Evolutionary conservation across 139 green algal species (phyloP).

Genomic region (Zygnema cylindricum): DNA sequence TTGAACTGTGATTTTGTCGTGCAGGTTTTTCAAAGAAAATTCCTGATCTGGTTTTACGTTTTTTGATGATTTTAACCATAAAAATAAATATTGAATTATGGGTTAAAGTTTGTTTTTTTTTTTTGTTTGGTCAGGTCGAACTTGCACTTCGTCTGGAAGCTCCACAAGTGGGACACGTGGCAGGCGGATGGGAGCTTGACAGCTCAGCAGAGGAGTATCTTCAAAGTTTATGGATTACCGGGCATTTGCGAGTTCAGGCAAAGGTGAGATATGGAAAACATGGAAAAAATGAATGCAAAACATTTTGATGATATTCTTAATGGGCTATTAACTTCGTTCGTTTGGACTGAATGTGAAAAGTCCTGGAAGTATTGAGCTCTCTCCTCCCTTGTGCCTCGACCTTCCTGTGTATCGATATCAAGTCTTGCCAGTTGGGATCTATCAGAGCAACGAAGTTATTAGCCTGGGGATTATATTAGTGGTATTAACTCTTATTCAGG

Average conservation of each 20-base stretch:
- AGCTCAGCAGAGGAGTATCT: conserved; percentile 22
- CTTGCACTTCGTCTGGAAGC: neutral
- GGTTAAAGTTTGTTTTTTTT: too few species aligned
- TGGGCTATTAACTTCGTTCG: neutral
- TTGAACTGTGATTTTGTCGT: too few species aligned
- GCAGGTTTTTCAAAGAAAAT: too few species aligned
- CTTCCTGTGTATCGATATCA: neutral
- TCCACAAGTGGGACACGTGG: neutral
- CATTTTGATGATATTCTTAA: neutral
- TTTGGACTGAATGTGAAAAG: neutral
- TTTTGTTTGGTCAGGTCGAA: conserved; percentile 34
- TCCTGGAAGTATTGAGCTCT: neutral
- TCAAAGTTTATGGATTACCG: conserved; percentile 21
- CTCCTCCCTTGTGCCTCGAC: neutral
- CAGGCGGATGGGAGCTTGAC: neutral
- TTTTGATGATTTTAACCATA: too few species aligned
- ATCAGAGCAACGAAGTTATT: too few species aligned
- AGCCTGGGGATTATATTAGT: too few species aligned
- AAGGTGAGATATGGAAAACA: neutral
- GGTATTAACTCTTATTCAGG: too few species aligned
- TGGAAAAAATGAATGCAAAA: neutral
- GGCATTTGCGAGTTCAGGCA: conserved; percentile 24
- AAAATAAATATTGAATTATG: too few species aligned
- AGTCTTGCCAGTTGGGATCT: neutral
- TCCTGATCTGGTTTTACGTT: too few species aligned